Evolutionary conservation across 1,139 yeast species (phyloP).

Genomic region (Saccharomyces hybrid): DNA sequence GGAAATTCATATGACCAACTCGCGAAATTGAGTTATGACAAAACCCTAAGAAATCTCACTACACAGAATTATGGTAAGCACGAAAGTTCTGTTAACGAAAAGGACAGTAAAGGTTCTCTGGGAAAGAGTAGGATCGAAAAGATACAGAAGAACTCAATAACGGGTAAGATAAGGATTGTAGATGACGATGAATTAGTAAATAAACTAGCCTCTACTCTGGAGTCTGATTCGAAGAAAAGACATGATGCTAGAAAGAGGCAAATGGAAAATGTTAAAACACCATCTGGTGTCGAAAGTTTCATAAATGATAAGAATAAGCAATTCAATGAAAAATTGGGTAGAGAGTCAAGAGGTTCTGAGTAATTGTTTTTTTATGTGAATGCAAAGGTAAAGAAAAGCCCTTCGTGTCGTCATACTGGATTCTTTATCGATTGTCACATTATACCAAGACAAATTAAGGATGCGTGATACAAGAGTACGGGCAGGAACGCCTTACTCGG

Average conservation of each 20-base stretch:
- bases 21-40: slow-evolving; percentile 27
- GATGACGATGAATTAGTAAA: slow-evolving; percentile 21
- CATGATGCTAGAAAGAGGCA: slow-evolving; percentile 9
- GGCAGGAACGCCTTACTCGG: too few species aligned
- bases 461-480: not conserved
- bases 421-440: not conserved
- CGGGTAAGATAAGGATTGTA: slow-evolving; percentile 11
- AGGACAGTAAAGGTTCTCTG: slow-evolving; percentile 12
- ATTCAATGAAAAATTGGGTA: slow-evolving; percentile 62
- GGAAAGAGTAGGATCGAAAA: slow-evolving; percentile 8
- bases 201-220: slow-evolving; percentile 18
- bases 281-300: slow-evolving; percentile 12
- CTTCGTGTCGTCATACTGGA: not conserved
- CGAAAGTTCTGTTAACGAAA: slow-evolving; percentile 25
- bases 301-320: slow-evolving; percentile 72
- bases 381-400: too few species aligned
- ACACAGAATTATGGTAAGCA: slow-evolving; percentile 11
- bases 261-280: slow-evolving; percentile 7
- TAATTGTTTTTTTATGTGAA: not conserved
- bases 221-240: slow-evolving; percentile 20
- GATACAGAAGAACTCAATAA: slow-evolving; percentile 9
- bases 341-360: slow-evolving; percentile 4
- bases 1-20: slow-evolving; percentile 24
- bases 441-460: too few species aligned
- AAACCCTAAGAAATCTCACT: slow-evolving; percentile 34